Conservation (phyloP, 192 early-diverging fungal species). For the Coemansia sp. region DNA sequence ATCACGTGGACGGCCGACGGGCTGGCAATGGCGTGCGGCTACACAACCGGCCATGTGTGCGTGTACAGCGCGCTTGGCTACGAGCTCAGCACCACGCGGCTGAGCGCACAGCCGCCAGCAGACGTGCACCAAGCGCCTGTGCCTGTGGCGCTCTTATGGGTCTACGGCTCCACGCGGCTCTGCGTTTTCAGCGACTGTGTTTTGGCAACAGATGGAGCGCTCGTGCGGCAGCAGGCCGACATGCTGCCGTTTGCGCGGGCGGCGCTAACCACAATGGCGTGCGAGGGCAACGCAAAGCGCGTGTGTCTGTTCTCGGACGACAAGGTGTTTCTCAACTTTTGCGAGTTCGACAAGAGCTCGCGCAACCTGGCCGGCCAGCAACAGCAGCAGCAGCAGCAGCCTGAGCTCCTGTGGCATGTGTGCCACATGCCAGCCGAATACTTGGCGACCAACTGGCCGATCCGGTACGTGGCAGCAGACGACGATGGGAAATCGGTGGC, state of each 20-base stretch:
- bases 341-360: constrained; percentile 8
- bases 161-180: neutral
- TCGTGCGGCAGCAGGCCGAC: constrained; percentile 19
- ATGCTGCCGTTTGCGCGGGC: constrained; percentile 44
- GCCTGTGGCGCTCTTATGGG: constrained; percentile 27
- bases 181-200: constrained; percentile 6
- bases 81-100: constrained; percentile 38
- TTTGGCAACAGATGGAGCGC: neutral
- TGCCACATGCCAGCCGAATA: constrained; percentile 41
- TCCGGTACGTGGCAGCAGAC: constrained; percentile 67
- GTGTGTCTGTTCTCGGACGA: constrained; percentile 51
- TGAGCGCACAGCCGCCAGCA: constrained; percentile 8
- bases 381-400: constrained; percentile 10
- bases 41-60: constrained; percentile 43
- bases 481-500: constrained; percentile 75
- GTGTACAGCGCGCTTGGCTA: constrained; percentile 37
- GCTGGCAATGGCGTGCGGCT: constrained; percentile 34
- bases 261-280: constrained; percentile 15
- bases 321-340: constrained; percentile 37
- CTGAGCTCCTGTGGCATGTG: constrained; percentile 40
- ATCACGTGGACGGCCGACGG: constrained; percentile 45
- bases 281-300: constrained; percentile 42
- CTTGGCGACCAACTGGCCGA: constrained; percentile 31
- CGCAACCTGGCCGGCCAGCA: neutral
- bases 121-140: neutral